Evolutionary conservation across 2,329 filamentous ascomycete genomes (phyloP).

Genomic region (Penicillium paneum): DNA sequence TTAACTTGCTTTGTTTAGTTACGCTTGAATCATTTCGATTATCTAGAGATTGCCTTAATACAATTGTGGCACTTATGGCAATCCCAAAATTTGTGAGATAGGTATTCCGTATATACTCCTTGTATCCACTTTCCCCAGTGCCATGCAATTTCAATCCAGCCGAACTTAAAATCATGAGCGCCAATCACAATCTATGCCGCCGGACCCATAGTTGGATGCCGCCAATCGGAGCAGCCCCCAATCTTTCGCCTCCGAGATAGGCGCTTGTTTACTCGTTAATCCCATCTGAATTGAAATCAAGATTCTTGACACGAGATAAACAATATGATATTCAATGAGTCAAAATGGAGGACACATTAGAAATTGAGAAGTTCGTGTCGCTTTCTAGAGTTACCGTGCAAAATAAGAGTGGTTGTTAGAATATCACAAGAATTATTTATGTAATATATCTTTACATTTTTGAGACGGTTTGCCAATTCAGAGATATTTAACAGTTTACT

Average conservation of each 20-base stretch:
- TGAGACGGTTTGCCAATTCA: not conserved
- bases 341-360: not conserved
- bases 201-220: not conserved
- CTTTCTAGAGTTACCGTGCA: no score
- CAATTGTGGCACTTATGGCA: not conserved
- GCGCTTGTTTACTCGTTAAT: not conserved
- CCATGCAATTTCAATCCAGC: not conserved
- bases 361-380: not conserved
- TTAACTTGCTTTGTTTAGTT: not conserved
- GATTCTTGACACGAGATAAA: not conserved
- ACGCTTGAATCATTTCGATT: not conserved
- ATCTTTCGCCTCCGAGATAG: not conserved
- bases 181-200: not conserved
- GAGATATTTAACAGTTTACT: not conserved
- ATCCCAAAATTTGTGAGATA: not conserved
- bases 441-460: not conserved
- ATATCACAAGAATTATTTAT: not conserved
- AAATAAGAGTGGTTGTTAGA: not conserved
- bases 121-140: not conserved
- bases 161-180: not conserved
- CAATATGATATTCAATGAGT: not conserved
- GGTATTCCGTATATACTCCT: no score
- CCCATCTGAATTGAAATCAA: not conserved
- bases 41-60: not conserved
- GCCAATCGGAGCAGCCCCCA: constrained; percentile 10